A percentile compares a stretch with the other conserved stretches of the same genome.
Evolutionary conservation across 2,329 filamentous ascomycete genomes (phyloP).

Genomic region (Ophiobolus disseminans): DNA sequence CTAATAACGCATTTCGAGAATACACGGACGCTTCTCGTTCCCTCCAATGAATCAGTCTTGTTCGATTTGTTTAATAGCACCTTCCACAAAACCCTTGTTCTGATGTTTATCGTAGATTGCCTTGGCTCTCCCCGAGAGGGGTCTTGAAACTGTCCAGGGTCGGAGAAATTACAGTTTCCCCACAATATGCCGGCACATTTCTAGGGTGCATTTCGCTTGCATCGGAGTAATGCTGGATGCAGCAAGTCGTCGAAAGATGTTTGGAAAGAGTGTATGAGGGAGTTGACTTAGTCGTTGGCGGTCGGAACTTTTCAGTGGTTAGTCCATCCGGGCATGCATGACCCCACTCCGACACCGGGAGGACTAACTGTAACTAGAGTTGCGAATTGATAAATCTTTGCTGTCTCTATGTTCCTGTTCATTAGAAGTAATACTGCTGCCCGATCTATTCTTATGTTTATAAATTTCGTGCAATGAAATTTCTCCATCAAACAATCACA

Average conservation of each 20-base stretch:
- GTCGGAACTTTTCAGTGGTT: no score
- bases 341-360: no score
- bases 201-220: not conserved
- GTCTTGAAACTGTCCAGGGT: not conserved
- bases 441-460: no score
- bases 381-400: no score
- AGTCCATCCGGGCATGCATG: no score
- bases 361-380: no score
- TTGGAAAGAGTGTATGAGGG: no score
- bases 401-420: no score
- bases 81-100: conserved; percentile 1
- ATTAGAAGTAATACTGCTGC: no score
- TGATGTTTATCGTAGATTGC: conserved; percentile 1
- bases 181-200: conserved; percentile 2
- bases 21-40: not conserved
- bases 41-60: conserved; percentile 1
- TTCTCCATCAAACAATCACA: no score
- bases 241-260: not conserved
- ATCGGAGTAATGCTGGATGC: conserved; percentile 6
- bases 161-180: not conserved
- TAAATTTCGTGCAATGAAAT: no score
- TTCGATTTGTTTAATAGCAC: not conserved
- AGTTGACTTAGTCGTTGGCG: no score
- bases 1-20: not conserved
- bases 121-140: not conserved